A percentile compares a stretch with the other conserved stretches of the same genome.
phyloP scores from a whole-genome alignment of 2,329 filamentous ascomycete genomes.

The Microdochium nivale region DNA sequence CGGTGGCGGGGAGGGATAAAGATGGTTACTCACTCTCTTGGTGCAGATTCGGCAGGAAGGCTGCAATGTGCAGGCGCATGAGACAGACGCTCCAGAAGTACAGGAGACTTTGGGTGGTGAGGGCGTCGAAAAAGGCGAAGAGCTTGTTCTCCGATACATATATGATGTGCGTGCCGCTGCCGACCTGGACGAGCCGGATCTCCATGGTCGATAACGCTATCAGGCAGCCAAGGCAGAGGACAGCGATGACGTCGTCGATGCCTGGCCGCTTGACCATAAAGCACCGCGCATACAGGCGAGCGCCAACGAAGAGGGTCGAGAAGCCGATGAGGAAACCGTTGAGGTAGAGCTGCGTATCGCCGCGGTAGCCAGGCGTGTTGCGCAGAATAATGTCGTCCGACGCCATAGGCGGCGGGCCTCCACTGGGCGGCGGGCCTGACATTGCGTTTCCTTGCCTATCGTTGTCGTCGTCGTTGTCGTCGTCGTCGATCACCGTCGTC shows the following conservation, averaged over 20 bases:
- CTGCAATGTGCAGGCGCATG: slow-evolving; percentile 22
- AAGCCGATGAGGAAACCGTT: slow-evolving; percentile 29
- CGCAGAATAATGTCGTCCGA: slow-evolving; percentile 1
- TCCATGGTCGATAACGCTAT: slow-evolving; percentile 10
- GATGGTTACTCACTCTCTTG: slow-evolving; percentile 25
- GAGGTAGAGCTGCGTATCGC: slow-evolving; percentile 36
- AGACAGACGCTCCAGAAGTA: slow-evolving; percentile 22
- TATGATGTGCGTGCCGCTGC: slow-evolving; percentile 11
- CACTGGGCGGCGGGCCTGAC: not conserved
- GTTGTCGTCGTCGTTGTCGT: slow-evolving; percentile 6
- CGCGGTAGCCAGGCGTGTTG: slow-evolving; percentile 6
- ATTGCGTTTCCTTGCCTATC: too few species aligned
- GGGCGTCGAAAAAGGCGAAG: slow-evolving; percentile 9
- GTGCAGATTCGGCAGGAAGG: slow-evolving; percentile 23
- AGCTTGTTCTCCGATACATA: slow-evolving; percentile 7
- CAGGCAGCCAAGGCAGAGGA: slow-evolving; percentile 13
- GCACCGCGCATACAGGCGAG: slow-evolving; percentile 18
- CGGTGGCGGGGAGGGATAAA: too few species aligned
- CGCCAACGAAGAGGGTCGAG: slow-evolving; percentile 15
- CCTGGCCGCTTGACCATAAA: slow-evolving; percentile 20
- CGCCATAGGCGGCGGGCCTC: not conserved
- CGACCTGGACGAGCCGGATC: slow-evolving; percentile 13
- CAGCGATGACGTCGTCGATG: slow-evolving; percentile 19
- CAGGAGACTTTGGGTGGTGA: slow-evolving; percentile 12
- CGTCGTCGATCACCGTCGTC: too few species aligned